phyloP scores from a whole-genome alignment of 495 filamentous ascomycete species.

The Parathielavia hyrcaniae region DNA sequence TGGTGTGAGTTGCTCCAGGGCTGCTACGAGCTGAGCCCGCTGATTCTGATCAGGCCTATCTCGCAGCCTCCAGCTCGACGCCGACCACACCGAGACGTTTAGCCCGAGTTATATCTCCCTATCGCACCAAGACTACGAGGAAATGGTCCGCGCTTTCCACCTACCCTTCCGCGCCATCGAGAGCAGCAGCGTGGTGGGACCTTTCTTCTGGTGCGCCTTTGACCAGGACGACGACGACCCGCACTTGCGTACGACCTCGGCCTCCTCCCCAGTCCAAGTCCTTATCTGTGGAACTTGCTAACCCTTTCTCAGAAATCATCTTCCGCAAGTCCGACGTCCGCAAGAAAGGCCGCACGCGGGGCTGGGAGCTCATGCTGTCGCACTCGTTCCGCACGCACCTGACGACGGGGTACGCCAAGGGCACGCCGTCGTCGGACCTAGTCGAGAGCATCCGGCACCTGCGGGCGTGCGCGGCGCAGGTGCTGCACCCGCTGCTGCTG shows the following conservation, averaged over 20 bases:
- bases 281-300: not conserved
- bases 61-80: slow-evolving; percentile 46
- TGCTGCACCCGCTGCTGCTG: slow-evolving; percentile 49
- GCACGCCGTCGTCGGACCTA: slow-evolving; percentile 48
- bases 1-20: slow-evolving; percentile 41
- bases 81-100: slow-evolving; percentile 47
- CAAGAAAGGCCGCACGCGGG: slow-evolving; percentile 51
- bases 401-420: slow-evolving; percentile 51
- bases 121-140: slow-evolving; percentile 35
- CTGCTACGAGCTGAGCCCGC: too few relatives aligned
- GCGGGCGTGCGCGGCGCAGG: slow-evolving; percentile 38
- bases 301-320: slow-evolving; percentile 43
- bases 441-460: slow-evolving; percentile 41
- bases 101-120: slow-evolving; percentile 43
- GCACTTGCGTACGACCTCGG: slow-evolving; percentile 42
- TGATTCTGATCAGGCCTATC: too few relatives aligned
- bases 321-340: slow-evolving; percentile 53
- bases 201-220: slow-evolving; percentile 51
- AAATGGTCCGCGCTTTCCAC: slow-evolving; percentile 38
- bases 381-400: slow-evolving; percentile 46
- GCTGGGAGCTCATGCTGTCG: slow-evolving; percentile 55
- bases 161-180: slow-evolving; percentile 50
- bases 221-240: slow-evolving; percentile 47
- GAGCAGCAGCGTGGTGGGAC: slow-evolving; percentile 45
- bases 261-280: not conserved